Percentiles rank a stretch among this genome's conserved stretches.
phyloP scores from a whole-genome alignment of 179 eudicot species.

The Drosera spatulata region DNA sequence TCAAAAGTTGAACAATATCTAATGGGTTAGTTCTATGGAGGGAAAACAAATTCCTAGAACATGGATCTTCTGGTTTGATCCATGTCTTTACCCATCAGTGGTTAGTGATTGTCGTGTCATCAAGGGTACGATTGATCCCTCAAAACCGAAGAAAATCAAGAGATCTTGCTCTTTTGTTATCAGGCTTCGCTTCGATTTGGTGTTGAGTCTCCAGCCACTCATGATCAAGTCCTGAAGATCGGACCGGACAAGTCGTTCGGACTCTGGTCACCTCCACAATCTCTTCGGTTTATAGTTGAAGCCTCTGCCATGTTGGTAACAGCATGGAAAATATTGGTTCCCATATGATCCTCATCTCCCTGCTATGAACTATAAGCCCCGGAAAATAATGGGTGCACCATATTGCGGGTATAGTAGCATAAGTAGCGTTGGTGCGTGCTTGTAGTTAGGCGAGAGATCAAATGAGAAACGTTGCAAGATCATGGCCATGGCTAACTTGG shows the following conservation, averaged over 20 bases:
- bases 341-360: not conserved
- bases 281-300: not conserved
- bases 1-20: too few relatives aligned
- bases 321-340: not conserved
- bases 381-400: slow-evolving; percentile 52
- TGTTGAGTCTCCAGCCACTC: not conserved
- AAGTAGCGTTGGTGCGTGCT: slow-evolving; percentile 54
- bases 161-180: too few relatives aligned
- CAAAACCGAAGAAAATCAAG: too few relatives aligned
- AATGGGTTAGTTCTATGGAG: too few relatives aligned
- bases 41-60: too few relatives aligned
- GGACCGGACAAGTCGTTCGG: too few relatives aligned
- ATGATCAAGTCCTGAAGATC: too few relatives aligned
- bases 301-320: not conserved
- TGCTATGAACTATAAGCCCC: slow-evolving; percentile 6
- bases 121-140: too few relatives aligned
- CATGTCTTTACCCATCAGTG: too few relatives aligned
- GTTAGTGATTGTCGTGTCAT: too few relatives aligned
- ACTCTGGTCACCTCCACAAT: not conserved
- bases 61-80: too few relatives aligned
- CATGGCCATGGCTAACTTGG: slow-evolving; percentile 49
- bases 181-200: too few relatives aligned
- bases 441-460: slow-evolving; percentile 42
- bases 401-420: slow-evolving; percentile 60
- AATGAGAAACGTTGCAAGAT: slow-evolving; percentile 8